Evolutionary conservation across 306 rosid genomes (phyloP), one percentile per base, ranked within the genome.

Genomic region (Styphnolobium japonicum): DNA sequence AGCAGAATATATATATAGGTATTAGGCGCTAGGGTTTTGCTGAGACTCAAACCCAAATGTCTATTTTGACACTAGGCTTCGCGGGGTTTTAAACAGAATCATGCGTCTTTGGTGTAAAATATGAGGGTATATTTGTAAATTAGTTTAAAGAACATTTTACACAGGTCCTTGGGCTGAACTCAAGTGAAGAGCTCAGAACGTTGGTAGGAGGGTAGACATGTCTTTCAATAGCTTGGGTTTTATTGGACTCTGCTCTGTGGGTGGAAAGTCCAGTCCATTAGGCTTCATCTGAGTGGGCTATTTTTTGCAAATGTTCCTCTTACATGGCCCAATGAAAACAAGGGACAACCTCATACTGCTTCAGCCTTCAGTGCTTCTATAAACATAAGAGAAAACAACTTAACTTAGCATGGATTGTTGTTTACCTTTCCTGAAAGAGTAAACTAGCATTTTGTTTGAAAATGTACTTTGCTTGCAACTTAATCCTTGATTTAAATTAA

Each of bases 21-120:
- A 67, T 31, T 48, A 3, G 52, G 2, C 4, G 2, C 60, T 71
- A 82, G 82, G 81, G 87, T 79, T 84, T 84, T 79, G 75, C 55
- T 3, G 3, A 2, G 6, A 10, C 27, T 6, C 5, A 27, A 6
- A 16, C 0, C 6, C 48, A 81, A 81, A 65, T 66, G 80, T 14
- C 84, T 33, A 19, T 57, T 58, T 42, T 67, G 10, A 5, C 81
- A 52, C 64, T 21, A 0, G 0, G 18, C 5, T 7, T 4, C 8
- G 7, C 46, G 3, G 1, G 14, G 7, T n/a, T 31, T 48, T 33
- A 8, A 2, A 10, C 10, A 0, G 15, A 45, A 7, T 1, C 10
- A 19, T 3, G 4, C 3, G 57, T 43, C 31, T 16, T 40, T 23
- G 0, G n/a, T 7, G 18, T 36, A 5, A 77, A 19, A 77, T 5